A percentile compares a stretch with the other conserved stretches of the same genome.
Evolutionary conservation across 139 green algal species (phyloP).

Genomic region (Limnomonas spitsbergensis): DNA sequence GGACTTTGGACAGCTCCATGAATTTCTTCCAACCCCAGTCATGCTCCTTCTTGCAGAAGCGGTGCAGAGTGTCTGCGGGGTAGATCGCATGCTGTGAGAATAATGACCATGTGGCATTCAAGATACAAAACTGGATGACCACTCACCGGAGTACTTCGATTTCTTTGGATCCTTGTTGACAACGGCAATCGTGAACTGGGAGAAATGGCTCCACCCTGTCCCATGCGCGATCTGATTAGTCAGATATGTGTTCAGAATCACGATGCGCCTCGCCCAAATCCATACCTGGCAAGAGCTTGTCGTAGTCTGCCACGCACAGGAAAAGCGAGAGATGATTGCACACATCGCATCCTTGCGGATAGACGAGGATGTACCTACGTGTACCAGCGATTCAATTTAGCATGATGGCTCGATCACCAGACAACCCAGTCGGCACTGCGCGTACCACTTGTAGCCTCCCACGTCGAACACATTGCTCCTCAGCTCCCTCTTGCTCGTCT

Average conservation of each 20-base stretch:
- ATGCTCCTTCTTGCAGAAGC: conserved; percentile 99
- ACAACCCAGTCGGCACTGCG: no score
- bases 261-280: no score
- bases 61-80: conserved; percentile 94
- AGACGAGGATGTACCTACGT: conserved; percentile 94
- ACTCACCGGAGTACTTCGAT: conserved; percentile 92
- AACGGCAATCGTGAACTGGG: conserved; percentile 98
- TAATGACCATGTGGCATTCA: no score
- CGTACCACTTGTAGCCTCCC: conserved; percentile 92
- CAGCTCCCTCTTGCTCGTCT: conserved; percentile 92
- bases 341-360: conserved; percentile 96
- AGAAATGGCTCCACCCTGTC: conserved; percentile 97
- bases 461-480: conserved; percentile 90
- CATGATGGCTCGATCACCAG: no score
- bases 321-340: conserved; percentile 97
- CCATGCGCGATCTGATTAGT: no score
- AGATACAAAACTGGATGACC: no score
- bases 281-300: conserved; percentile 93
- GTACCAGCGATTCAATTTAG: no score
- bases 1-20: conserved; percentile 86
- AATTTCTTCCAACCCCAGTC: conserved; percentile 99
- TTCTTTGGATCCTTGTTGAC: conserved; percentile 98
- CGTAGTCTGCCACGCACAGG: conserved; percentile 98
- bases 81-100: no score
- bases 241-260: no score